A percentile compares a stretch with the other conserved stretches of the same genome.
Evolutionary conservation across 768 basidiomycete species (phyloP).

Genomic region (Cystofilobasidium macerans): DNA sequence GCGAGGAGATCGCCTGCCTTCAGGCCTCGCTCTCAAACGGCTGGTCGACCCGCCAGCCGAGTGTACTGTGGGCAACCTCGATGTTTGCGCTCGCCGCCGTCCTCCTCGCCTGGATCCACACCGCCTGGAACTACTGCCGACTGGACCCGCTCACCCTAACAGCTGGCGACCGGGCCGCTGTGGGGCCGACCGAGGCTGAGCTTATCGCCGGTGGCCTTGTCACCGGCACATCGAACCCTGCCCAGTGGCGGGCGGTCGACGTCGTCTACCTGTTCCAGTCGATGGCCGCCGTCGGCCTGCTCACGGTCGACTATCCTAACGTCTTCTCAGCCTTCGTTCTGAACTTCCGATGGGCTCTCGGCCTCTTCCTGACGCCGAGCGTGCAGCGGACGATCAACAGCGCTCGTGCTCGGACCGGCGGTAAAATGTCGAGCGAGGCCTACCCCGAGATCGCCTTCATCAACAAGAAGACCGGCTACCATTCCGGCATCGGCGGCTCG

Average conservation of each 20-base stretch:
- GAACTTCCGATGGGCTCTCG: constrained; percentile 84
- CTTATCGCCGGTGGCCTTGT: constrained; percentile 25
- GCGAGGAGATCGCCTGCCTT: constrained; percentile 71
- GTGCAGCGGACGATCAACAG: constrained; percentile 67
- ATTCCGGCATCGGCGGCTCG: constrained; percentile 2
- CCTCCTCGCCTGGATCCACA: constrained; percentile 50
- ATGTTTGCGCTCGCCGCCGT: constrained; percentile 43
- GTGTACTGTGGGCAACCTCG: constrained; percentile 68
- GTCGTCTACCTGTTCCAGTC: constrained; percentile 72
- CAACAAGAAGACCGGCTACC: constrained; percentile 47
- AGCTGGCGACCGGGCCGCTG: constrained; percentile 41
- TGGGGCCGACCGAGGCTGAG: constrained; percentile 28
- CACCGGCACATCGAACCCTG: constrained; percentile 40
- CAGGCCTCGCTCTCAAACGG: constrained; percentile 89
- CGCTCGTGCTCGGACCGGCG: constrained; percentile 76
- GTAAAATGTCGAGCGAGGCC: constrained; percentile 43
- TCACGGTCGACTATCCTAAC: constrained; percentile 76
- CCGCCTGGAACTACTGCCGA: constrained; percentile 31
- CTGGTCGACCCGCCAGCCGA: constrained; percentile 61
- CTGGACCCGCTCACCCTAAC: constrained; percentile 10
- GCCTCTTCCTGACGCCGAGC: constrained; percentile 49
- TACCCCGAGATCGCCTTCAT: constrained; percentile 61
- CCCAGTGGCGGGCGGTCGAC: constrained; percentile 69
- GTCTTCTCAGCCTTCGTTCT: constrained; percentile 67
- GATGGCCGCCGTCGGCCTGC: constrained; percentile 62